Percentiles rank a stretch among this genome's conserved stretches.
Evolutionary conservation across 495 filamentous ascomycete species (phyloP).

Genomic region (Hypoxylon fuscum): DNA sequence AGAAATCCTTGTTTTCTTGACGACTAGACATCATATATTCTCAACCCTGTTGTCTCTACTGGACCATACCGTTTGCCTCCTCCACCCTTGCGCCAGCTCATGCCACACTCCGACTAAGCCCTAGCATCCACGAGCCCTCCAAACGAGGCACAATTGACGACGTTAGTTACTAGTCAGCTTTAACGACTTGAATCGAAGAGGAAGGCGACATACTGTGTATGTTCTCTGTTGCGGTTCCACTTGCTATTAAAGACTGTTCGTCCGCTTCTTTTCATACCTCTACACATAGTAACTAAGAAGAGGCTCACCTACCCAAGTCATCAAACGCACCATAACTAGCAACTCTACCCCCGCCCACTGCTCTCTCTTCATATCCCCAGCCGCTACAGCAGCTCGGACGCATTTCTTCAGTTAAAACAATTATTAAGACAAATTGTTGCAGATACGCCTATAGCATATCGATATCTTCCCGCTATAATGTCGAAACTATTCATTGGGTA

Average conservation of each 20-base stretch:
- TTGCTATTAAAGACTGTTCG: constrained; percentile 13
- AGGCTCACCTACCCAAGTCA: constrained; percentile 22
- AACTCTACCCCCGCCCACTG: neutral
- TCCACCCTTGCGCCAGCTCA: constrained; percentile 11
- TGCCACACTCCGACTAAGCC: constrained; percentile 2
- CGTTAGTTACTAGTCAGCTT: neutral
- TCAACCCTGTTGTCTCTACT: constrained; percentile 19
- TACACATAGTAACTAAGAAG: neutral
- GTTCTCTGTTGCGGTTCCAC: neutral
- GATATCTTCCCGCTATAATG: constrained; percentile 63
- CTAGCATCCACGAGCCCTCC: constrained; percentile 7
- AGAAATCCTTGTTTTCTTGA: constrained; percentile 18
- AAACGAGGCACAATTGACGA: constrained; percentile 1
- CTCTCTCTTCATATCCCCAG: constrained; percentile 1
- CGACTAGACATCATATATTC: constrained; percentile 18
- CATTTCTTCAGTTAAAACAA: neutral
- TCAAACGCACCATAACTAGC: neutral
- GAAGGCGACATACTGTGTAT: neutral
- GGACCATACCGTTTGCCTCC: constrained; percentile 5
- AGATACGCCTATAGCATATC: constrained; percentile 5
- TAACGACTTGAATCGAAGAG: constrained; percentile 8
- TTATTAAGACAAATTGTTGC: constrained; percentile 15
- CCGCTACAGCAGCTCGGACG: neutral
- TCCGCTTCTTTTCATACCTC: constrained; percentile 7
- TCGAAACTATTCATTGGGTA: constrained; percentile 93